A percentile compares a stretch with the other conserved stretches of the same genome.
Evolutionary conservation across 306 rosid genomes (phyloP).

Genomic region (Ammopiptanthus mongolicus): DNA sequence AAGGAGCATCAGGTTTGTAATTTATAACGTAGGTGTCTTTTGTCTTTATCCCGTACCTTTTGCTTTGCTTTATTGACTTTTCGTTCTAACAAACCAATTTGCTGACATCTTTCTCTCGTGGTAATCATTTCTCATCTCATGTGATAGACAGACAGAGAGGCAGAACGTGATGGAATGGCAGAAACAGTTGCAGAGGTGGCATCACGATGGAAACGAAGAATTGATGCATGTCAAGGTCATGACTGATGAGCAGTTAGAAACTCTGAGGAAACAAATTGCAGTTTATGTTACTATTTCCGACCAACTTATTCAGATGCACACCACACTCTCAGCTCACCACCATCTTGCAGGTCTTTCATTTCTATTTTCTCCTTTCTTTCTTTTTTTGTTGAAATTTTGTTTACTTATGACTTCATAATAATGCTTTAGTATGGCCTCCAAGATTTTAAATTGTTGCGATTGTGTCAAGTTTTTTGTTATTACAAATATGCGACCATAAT

Average conservation of each 20-base stretch:
- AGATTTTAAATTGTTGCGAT: too few species aligned
- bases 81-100: conserved; percentile 1
- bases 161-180: conserved; percentile 43
- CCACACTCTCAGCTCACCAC: conserved; percentile 66
- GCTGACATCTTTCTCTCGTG: conserved; percentile 2
- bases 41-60: conserved; percentile 34
- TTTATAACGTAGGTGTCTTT: conserved; percentile 7
- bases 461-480: too few species aligned
- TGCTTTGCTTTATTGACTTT: not conserved
- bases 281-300: conserved; percentile 78
- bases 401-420: not conserved
- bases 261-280: conserved; percentile 81
- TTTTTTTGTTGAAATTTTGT: not conserved
- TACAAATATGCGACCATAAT: too few species aligned
- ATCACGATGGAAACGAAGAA: conserved; percentile 32
- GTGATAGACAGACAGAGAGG: not conserved
- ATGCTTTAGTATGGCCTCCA: not conserved
- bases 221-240: conserved; percentile 74
- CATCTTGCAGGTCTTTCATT: conserved; percentile 69
- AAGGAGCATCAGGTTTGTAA: not conserved
- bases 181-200: conserved; percentile 41
- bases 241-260: conserved; percentile 95
- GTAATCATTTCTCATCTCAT: not conserved
- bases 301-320: conserved; percentile 83
- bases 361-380: not conserved